These are phyloP conservation scores for Pseudogymnoascus pannorum DNA, from an alignment of 2,329 filamentous ascomycete species.

Conservation along the genomic window DNA sequence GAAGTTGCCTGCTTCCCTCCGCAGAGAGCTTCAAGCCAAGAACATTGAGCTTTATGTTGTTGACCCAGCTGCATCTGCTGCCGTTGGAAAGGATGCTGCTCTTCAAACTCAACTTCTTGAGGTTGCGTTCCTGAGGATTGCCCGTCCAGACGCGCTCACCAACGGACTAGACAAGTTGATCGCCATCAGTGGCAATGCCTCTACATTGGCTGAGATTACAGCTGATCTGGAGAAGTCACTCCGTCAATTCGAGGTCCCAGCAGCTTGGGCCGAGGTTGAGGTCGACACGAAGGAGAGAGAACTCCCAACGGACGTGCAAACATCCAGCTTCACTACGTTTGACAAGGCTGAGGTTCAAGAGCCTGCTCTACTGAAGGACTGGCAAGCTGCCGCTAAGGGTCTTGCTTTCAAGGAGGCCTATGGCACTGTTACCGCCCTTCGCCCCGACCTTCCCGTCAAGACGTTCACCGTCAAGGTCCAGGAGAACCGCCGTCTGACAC, in stretches of 20 bases:
- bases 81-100: constrained; percentile 56
- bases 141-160: constrained; percentile 57
- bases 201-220: constrained; percentile 47
- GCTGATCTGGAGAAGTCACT: constrained; percentile 64
- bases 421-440: constrained; percentile 62
- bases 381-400: constrained; percentile 79
- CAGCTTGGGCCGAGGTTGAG: constrained; percentile 69
- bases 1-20: constrained; percentile 63
- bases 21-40: constrained; percentile 64
- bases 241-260: constrained; percentile 66
- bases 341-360: constrained; percentile 67
- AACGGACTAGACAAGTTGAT: constrained; percentile 61
- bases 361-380: constrained; percentile 61
- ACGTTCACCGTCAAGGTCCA: constrained; percentile 84
- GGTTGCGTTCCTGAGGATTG: constrained; percentile 74
- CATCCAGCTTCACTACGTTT: constrained; percentile 77
- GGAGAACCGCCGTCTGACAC: constrained; percentile 91
- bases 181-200: constrained; percentile 46
- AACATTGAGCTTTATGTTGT: constrained; percentile 66
- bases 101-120: constrained; percentile 64
- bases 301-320: constrained; percentile 58
- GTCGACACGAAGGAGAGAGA: constrained; percentile 45
- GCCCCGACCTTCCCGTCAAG: constrained; percentile 80
- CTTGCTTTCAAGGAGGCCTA: constrained; percentile 94
- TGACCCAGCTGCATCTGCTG: constrained; percentile 61